Conservation (phyloP, 306 rosid species). For the Comarum palustre region DNA sequence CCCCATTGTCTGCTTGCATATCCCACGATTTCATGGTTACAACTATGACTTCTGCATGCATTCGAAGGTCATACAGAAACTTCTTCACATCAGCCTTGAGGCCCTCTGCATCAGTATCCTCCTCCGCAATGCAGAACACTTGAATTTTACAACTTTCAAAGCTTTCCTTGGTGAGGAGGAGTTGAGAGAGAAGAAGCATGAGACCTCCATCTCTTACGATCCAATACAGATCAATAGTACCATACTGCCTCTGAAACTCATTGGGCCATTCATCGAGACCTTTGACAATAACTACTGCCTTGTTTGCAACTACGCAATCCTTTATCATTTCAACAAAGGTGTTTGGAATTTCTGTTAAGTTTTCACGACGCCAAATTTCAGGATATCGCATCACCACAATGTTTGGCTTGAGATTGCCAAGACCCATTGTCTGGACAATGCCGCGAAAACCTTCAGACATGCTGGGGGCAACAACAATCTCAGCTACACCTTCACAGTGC, state of each 20-base stretch:
- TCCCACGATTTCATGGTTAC: constrained; percentile 86
- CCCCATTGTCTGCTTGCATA: constrained; percentile 49
- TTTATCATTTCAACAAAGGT: constrained; percentile 87
- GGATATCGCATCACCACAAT: constrained; percentile 98
- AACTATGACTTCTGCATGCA: constrained; percentile 98
- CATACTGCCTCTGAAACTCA: constrained; percentile 91
- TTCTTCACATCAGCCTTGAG: constrained; percentile 94
- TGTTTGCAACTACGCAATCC: constrained; percentile 94
- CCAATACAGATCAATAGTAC: constrained; percentile 95
- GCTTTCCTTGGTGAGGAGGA: constrained; percentile 86
- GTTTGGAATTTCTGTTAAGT: constrained; percentile 83
- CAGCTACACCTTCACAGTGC: constrained; percentile 98
- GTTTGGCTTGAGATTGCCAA: constrained; percentile 97
- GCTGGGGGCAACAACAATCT: constrained; percentile 92
- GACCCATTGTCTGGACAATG: constrained; percentile 97
- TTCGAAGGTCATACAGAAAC: constrained; percentile 90
- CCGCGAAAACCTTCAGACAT: constrained; percentile 96
- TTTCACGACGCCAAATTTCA: constrained; percentile 98
- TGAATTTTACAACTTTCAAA: constrained; percentile 98
- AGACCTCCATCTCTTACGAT: constrained; percentile 98
- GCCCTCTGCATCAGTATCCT: constrained; percentile 83
- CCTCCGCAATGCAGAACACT: constrained; percentile 97
- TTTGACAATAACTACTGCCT: constrained; percentile 95
- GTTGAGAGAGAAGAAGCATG: constrained; percentile 97
- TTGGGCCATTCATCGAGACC: constrained; percentile 99